Base-by-base conservation (phyloP, 495 filamentous ascomycete species). In the Tuber microsphaerosporum region DNA sequence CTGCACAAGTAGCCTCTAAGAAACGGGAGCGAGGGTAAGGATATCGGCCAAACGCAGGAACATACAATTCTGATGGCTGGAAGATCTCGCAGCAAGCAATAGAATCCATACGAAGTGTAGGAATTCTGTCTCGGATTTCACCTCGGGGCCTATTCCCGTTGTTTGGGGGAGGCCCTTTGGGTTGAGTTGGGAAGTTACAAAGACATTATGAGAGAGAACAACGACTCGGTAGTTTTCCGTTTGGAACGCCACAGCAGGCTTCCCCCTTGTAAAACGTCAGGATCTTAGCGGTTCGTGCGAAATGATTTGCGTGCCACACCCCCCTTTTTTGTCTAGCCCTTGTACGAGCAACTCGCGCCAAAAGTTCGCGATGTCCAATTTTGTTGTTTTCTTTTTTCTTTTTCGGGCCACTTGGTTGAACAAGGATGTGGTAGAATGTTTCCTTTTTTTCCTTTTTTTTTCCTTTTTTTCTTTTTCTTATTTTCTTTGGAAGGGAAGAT, bases 231-330 rank as follows among this genome's bases (percentile, higher is more conserved):
- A 79, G 71, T 74, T 77, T 79, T 22, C 75, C 75, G 69, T 72
- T 61, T 31, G 73, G 74, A 75, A 79, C 76, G 76, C 76, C 76
- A 79, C 73, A 48, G 41, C 77, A 79, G 76, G 77, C 76, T 31
- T 42, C 48, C 75, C 73, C 76, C 76, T 74, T 79, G 77, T 6
- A 79, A 26, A 34, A 48, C 71, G 51, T 71, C 71, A 74, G 77
- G 56, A 79, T 74, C 44, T 68, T 70, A 74, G 77, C 76, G 76
- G 74, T 71, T 77, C 74, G 75, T 77, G 75, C 75, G 43, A 79
- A 73, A 79, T 79, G 77, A 75, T 75, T 73, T 73, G 75, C 73
- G 73, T 42, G 70, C 42, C 70, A 41, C 70, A 69, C 70, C 76
- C 71, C 71, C 76, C 75, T 26, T 56, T n/a, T 56, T 2, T 9